Conservation (phyloP, 1,139 yeast species). For the Taphrina betulina region DNA sequence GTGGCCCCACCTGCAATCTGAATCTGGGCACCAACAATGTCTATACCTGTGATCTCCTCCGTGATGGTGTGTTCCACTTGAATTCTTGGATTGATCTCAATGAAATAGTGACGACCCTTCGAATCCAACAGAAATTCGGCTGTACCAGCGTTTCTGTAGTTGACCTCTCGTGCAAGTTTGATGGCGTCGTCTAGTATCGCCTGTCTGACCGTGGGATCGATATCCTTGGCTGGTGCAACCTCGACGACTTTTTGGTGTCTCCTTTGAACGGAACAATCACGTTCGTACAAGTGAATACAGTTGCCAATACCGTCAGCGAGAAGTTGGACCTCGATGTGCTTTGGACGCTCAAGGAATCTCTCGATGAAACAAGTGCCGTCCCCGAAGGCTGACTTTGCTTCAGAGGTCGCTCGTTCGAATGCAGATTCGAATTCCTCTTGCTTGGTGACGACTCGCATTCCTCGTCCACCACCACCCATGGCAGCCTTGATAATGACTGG, state of each 20-base stretch:
- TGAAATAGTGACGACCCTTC: conserved; percentile 93
- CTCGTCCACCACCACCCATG: conserved; percentile 99
- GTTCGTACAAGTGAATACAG: conserved; percentile 90
- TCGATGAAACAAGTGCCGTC: conserved; percentile 98
- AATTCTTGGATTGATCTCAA: conserved; percentile 97
- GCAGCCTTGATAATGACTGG: conserved; percentile 99
- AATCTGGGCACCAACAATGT: conserved; percentile 96
- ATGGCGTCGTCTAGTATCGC: conserved; percentile 94
- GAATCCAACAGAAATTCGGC: conserved; percentile 95
- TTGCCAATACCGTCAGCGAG: conserved; percentile 93
- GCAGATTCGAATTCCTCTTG: conserved; percentile 94
- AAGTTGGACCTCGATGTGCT: conserved; percentile 96
- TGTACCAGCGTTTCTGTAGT: conserved; percentile 97
- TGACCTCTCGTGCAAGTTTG: conserved; percentile 78
- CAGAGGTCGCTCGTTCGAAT: conserved; percentile 87
- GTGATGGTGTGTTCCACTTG: conserved; percentile 48
- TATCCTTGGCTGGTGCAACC: conserved; percentile 96
- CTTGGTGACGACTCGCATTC: conserved; percentile 98
- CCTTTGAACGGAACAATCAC: conserved; percentile 99
- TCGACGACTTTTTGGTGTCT: conserved; percentile 99
- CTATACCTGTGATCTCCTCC: conserved; percentile 98
- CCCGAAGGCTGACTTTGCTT: conserved; percentile 92
- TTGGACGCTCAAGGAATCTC: conserved; percentile 90
- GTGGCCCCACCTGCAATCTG: conserved; percentile 99
- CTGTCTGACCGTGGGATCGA: conserved; percentile 78